Percentiles rank a stretch among this genome's conserved stretches.
Evolutionary conservation across 164 flowering plant genomes (phyloP).

Genomic region (Paratinospora sagittata): DNA sequence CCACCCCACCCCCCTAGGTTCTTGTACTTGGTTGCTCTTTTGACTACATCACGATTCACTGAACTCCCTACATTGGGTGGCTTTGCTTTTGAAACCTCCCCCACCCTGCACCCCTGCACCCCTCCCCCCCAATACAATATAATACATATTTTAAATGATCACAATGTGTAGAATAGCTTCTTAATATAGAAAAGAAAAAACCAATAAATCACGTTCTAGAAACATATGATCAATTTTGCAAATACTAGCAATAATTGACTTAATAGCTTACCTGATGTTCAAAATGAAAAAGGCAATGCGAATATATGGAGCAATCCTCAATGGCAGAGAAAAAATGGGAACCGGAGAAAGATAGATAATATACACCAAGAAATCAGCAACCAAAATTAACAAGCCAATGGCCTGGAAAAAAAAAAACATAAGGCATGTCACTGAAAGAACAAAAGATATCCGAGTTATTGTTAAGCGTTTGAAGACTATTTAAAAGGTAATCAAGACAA

Average conservation of each 20-base stretch:
- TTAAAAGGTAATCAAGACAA: background rate
- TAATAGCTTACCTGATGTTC: conserved; percentile 47
- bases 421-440: conserved; percentile 4
- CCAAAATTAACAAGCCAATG: conserved; percentile 48
- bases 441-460: background rate
- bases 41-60: too few relatives aligned
- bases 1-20: background rate
- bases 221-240: background rate
- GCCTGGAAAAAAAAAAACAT: conserved; percentile 51
- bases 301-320: conserved; percentile 82
- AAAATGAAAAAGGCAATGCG: conserved; percentile 68
- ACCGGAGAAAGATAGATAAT: conserved; percentile 55
- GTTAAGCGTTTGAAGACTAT: background rate
- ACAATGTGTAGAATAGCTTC: background rate
- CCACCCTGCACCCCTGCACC: too few relatives aligned
- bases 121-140: too few relatives aligned
- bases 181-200: background rate
- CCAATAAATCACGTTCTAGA: background rate
- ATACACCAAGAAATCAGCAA: conserved; percentile 59
- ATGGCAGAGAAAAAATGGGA: conserved; percentile 54
- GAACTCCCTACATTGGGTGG: too few relatives aligned
- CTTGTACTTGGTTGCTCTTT: too few relatives aligned
- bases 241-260: background rate
- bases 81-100: background rate
- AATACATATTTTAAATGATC: background rate